These are phyloP conservation scores for Beverwykella pulmonaria DNA, from an alignment of 495 filamentous ascomycete species.

Conservation along the genomic window DNA sequence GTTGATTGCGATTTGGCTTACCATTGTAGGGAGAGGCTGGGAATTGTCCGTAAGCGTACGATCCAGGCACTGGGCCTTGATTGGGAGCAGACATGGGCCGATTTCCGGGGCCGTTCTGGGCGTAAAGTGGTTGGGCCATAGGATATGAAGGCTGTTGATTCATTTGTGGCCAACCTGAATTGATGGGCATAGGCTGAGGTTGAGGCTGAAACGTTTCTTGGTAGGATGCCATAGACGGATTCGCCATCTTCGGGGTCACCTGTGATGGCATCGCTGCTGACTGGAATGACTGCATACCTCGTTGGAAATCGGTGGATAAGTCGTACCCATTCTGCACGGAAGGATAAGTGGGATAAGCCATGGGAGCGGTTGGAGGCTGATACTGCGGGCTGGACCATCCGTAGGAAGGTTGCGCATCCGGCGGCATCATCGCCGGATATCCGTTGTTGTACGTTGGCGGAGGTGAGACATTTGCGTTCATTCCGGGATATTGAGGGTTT, in stretches of 20 bases:
- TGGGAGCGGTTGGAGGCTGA: constrained; percentile 8
- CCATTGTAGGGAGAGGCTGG: constrained; percentile 69
- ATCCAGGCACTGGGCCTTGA: constrained; percentile 51
- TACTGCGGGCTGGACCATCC: constrained; percentile 29
- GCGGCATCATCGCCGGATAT: constrained; percentile 33
- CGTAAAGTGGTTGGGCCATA: constrained; percentile 28
- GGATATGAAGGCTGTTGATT: constrained; percentile 27
- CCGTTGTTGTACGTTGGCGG: constrained; percentile 18
- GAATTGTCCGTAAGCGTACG: constrained; percentile 77
- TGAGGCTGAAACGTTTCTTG: constrained; percentile 36
- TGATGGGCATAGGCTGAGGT: constrained; percentile 34
- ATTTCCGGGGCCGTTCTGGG: constrained; percentile 47
- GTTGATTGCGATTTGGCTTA: constrained; percentile 62
- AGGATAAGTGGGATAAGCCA: constrained; percentile 23
- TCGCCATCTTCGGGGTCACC: constrained; percentile 37
- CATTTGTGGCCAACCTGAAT: constrained; percentile 40
- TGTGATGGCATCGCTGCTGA: constrained; percentile 25
- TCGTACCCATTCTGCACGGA: constrained; percentile 39
- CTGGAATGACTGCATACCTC: constrained; percentile 45
- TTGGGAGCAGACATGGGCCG: constrained; percentile 42
- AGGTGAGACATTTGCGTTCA: constrained; percentile 17
- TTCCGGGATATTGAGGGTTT: constrained; percentile 31
- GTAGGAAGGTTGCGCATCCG: constrained; percentile 29
- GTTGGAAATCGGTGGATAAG: constrained; percentile 43
- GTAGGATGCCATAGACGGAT: constrained; percentile 31